phyloP scores from a whole-genome alignment of 495 filamentous ascomycete species.

The Jackrogersella multiformis region DNA sequence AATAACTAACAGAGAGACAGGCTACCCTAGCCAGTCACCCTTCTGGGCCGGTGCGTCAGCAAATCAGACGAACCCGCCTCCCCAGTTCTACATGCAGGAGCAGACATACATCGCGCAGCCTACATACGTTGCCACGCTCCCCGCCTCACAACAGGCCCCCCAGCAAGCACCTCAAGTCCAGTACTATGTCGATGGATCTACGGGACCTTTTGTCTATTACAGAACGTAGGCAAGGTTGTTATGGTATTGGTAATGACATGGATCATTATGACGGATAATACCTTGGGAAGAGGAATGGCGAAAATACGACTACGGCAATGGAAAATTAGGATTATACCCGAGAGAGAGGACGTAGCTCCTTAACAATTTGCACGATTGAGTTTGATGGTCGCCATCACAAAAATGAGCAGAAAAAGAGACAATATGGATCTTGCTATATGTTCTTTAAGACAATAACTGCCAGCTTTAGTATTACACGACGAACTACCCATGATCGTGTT shows the following conservation, averaged over 20 bases:
- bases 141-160: not conserved
- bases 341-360: not conserved
- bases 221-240: not conserved
- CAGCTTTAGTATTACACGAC: no score
- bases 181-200: slow-evolving; percentile 25
- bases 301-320: not conserved
- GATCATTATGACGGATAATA: not conserved
- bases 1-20: slow-evolving; percentile 14
- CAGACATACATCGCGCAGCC: slow-evolving; percentile 21
- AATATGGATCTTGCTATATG: no score
- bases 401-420: no score
- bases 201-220: slow-evolving; percentile 25
- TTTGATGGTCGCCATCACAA: no score
- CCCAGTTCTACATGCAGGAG: slow-evolving; percentile 18
- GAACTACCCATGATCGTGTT: no score
- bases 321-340: not conserved
- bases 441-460: no score
- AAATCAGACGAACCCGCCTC: slow-evolving; percentile 14
- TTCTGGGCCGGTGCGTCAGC: slow-evolving; percentile 21
- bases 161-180: slow-evolving; percentile 16
- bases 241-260: not conserved
- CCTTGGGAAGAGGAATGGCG: not conserved
- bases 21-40: slow-evolving; percentile 29
- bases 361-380: not conserved
- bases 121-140: not conserved